Base-by-base conservation (phyloP, 176 grass and related monocot genomes). In the Alloteropsis semialata region DNA sequence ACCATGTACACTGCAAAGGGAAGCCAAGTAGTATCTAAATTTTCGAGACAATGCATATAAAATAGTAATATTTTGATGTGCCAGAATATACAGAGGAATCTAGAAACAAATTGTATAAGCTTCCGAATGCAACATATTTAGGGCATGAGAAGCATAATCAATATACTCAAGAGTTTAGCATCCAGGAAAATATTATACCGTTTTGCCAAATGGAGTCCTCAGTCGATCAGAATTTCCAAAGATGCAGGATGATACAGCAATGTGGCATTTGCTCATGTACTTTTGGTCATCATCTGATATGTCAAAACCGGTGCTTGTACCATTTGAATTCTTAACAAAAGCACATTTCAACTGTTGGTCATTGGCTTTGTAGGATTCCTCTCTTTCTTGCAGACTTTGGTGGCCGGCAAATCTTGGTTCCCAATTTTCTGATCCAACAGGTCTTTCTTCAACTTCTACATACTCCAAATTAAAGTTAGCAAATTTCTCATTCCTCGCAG, bases 171-270 rank as follows among this genome's bases (percentile, higher is more conserved):
- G 27, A 78, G 69, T 79, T 78, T 29, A 51, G 18, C 0, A 1
- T 25, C 19, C 21, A 74, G 11, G 30, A 90, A 77, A 78, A 81
- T 65, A 41, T 39, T 82, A 36, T 96, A 99, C 97, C 80, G 87
- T 99, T 91, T 99, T 99, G 76, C 89, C 79, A 81, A 94, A 99
- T 81, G 97, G 97, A 82, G 93, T 84, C 78, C 93, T 99, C 77
- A 99, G 57, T 81, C 91, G 97, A 90, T 99, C 93, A 44, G 93
- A 99, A 67, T 99, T 96, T 83, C 93, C 97, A 92, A 99, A 99
- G 67, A 99, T 99, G 77, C 97, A 99, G 39, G 97, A 99, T 63
- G 97, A 96, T 33, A 99, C 91, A 79, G 90, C 93, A 87, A 99
- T 92, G 54, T 93, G 96, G 84, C 96, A 99, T 94, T 90, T 94